Conservation (phyloP, 179 eudicot genomes). For the Gypsophila paniculata region DNA sequence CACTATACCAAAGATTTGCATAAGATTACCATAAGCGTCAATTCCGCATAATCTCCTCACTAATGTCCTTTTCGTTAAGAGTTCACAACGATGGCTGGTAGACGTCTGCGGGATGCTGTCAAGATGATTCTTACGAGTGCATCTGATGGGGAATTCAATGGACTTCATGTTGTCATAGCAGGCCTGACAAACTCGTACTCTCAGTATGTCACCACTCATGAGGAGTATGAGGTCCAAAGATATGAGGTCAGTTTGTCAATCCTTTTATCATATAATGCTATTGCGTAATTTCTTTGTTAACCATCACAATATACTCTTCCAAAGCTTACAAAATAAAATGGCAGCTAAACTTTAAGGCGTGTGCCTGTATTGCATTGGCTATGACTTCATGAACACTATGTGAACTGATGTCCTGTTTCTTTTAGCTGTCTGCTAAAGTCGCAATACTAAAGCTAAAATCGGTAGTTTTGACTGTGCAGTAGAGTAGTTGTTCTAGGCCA, state of each 20-base stretch:
- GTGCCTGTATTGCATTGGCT: not conserved
- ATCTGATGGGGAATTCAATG: conserved; percentile 43
- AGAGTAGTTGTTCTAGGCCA: not conserved
- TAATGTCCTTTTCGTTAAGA: conserved; percentile 35
- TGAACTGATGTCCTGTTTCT: not conserved
- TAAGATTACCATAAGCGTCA: not conserved
- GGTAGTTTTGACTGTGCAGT: not conserved
- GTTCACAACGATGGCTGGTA: conserved; percentile 97
- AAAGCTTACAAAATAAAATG: not conserved
- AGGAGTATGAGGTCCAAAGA: conserved; percentile 91
- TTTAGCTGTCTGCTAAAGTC: not conserved
- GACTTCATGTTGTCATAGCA: conserved; percentile 76
- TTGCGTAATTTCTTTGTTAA: not conserved
- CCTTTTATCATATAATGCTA: conserved; percentile 2
- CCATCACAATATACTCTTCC: not conserved
- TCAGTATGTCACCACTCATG: conserved; percentile 85
- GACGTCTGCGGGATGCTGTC: conserved; percentile 94
- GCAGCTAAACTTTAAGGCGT: not conserved
- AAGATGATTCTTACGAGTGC: conserved; percentile 47
- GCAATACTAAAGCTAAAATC: not conserved
- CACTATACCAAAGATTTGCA: not conserved
- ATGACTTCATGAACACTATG: too few relatives aligned
- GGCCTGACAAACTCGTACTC: conserved; percentile 93
- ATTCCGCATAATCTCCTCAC: not conserved
- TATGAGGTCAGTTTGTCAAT: conserved; percentile 63